Base-by-base conservation (phyloP, 768 basidiomycete species). In the Podaxis pistillaris region DNA sequence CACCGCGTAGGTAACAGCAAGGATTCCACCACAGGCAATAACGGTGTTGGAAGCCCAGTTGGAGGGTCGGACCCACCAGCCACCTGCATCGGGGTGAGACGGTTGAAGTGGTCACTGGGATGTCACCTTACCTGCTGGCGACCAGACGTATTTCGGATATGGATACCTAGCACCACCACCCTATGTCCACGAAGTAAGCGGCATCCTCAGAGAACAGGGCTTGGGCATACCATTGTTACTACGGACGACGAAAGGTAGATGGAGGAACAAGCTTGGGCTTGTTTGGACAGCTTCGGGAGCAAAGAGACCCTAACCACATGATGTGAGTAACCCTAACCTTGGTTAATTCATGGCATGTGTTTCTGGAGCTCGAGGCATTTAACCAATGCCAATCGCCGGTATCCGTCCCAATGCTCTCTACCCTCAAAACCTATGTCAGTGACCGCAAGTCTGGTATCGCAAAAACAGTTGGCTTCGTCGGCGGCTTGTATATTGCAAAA, bases 131-230 rank as follows among this genome's bases (percentile, higher is more conserved):
- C 93, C 93, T 67, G 94, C 83, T 71, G 96, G 95, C 24, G 94
- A 90, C 93, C 94, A 98, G 60, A 97, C 95, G 71, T 91, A 85
- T 81, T 95, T 96, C 36, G 94, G 95, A 74, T 89, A 97, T 8
- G 94, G 93, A 82, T 93, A 97, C 77, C 93, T 87, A 59, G 78
- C 84, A 65, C 90, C 91, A 76, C 91, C 91, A 51, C 91, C 91
- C 91, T 93, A 65, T 0, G 11, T 19, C 17, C 17, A 9, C 19
- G 19, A n/a, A 46, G 19, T 46, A 17, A 26, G 22, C 17, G 4
- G 13, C 19, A 56, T 37, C 30, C 60, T 68, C 55, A 38, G 12
- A 26, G 26, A 22, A 5, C 22, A 40, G 13, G n/a, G 22, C 11
- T 15, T 40, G 22, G 40, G 58, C 68, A 11, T n/a, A 68, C 69